A percentile compares a stretch with the other conserved stretches of the same genome.
Evolutionary conservation across 495 filamentous ascomycete genomes (phyloP).

Genomic region (Lasiosphaeriaceae sp.): DNA sequence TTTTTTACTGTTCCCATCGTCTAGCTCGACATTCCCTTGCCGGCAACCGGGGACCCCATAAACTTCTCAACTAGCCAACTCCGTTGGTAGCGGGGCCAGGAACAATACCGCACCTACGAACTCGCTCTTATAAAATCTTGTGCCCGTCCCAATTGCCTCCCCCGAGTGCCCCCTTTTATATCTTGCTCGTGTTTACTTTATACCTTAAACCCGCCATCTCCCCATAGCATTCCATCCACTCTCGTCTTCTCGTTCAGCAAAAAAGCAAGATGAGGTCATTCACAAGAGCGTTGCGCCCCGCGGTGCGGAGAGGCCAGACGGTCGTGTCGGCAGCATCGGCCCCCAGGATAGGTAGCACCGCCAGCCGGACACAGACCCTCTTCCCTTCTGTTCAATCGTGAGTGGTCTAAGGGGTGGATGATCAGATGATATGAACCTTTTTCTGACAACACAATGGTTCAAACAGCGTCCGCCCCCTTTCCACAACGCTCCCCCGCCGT

Average conservation of each 20-base stretch:
- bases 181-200: not conserved
- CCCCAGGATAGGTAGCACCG: conserved; percentile 21
- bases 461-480: conserved; percentile 60
- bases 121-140: not conserved
- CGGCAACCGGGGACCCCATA: not conserved
- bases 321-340: conserved; percentile 25
- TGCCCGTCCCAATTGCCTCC: not conserved
- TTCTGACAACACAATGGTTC: too few species aligned
- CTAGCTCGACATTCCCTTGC: not conserved
- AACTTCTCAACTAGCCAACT: not conserved
- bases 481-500: conserved; percentile 60
- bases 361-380: conserved; percentile 8
- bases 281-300: conserved; percentile 61
- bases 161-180: too few species aligned
- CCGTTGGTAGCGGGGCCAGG: not conserved
- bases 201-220: too few species aligned
- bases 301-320: conserved; percentile 51
- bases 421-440: too few species aligned
- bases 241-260: conserved; percentile 5
- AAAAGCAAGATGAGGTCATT: conserved; percentile 62
- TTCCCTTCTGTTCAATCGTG: conserved; percentile 23
- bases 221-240: not conserved
- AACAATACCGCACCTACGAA: not conserved
- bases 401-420: too few species aligned
- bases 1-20: too few species aligned